phyloP scores from a whole-genome alignment of 1,284 basidiomycete genomes.

The Tremellales sp. region DNA sequence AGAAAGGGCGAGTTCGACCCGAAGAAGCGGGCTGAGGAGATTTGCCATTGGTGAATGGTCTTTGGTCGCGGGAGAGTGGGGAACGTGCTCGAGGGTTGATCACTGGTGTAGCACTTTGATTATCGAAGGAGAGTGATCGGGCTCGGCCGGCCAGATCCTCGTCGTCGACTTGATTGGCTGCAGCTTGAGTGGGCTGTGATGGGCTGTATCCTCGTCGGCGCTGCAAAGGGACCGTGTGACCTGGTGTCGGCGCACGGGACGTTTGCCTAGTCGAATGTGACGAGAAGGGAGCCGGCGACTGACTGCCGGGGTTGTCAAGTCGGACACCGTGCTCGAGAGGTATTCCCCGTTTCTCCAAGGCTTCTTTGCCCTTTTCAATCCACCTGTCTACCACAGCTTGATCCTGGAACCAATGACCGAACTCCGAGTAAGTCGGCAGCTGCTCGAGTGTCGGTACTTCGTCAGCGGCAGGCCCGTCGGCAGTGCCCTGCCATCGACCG shows the following conservation, averaged over 20 bases:
- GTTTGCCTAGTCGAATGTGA: neutral
- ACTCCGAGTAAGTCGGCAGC: conserved; percentile 29
- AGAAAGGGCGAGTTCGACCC: no score
- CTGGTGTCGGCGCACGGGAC: neutral
- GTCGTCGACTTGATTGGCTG: neutral
- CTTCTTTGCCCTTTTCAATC: conserved; percentile 26
- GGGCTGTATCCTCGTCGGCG: conserved; percentile 6
- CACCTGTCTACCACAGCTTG: conserved; percentile 19
- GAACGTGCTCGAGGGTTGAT: no score
- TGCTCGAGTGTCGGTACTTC: conserved; percentile 11
- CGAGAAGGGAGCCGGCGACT: neutral
- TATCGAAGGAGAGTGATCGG: no score
- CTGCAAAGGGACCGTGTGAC: neutral
- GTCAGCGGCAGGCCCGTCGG: conserved; percentile 2
- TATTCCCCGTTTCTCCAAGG: conserved; percentile 32
- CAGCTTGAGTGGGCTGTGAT: conserved; percentile 4
- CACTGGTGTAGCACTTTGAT: no score
- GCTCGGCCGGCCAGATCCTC: no score
- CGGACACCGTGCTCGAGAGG: conserved; percentile 23
- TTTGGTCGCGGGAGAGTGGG: no score
- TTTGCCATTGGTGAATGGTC: no score
- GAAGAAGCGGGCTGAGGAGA: neutral
- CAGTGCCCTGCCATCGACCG: neutral
- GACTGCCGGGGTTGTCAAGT: neutral
- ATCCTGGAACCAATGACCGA: conserved; percentile 33